These are phyloP conservation scores for Leptoxyphium fumago DNA, from an alignment of 2,329 filamentous ascomycete species.

Conservation along the genomic window DNA sequence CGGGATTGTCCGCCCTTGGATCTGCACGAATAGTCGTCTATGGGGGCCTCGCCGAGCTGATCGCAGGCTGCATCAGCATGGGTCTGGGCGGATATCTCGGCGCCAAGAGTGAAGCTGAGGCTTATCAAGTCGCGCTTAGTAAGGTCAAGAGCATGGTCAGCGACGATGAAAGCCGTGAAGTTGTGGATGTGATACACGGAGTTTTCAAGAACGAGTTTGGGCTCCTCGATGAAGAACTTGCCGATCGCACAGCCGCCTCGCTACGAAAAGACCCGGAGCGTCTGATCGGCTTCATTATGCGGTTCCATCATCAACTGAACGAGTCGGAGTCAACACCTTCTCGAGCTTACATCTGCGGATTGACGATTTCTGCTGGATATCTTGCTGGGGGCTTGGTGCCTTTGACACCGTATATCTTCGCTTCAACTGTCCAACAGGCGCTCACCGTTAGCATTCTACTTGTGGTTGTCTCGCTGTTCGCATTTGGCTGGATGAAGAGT, in stretches of 20 bases:
- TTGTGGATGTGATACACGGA: slow-evolving; percentile 24
- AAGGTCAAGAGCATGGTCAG: slow-evolving; percentile 27
- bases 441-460: slow-evolving; percentile 46
- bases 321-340: slow-evolving; percentile 27
- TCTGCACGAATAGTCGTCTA: slow-evolving; percentile 25
- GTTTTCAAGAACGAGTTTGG: slow-evolving; percentile 20
- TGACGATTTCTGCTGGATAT: slow-evolving; percentile 55
- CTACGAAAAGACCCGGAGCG: slow-evolving; percentile 13
- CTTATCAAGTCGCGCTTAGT: slow-evolving; percentile 30
- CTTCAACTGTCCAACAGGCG: slow-evolving; percentile 28
- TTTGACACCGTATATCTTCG: slow-evolving; percentile 53
- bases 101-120: slow-evolving; percentile 36
- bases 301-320: slow-evolving; percentile 32
- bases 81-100: slow-evolving; percentile 29
- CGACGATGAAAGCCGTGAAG: slow-evolving; percentile 20
- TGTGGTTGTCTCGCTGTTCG: slow-evolving; percentile 45
- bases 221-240: slow-evolving; percentile 14
- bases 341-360: slow-evolving; percentile 37
- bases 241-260: slow-evolving; percentile 3
- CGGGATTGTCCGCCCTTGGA: slow-evolving; percentile 26
- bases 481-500: slow-evolving; percentile 53
- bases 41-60: slow-evolving; percentile 27
- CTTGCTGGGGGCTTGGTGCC: slow-evolving; percentile 58
- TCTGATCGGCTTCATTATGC: slow-evolving; percentile 32
- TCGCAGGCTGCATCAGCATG: slow-evolving; percentile 28